phyloP scores from a whole-genome alignment of 176 grass and related monocot genomes.

The Carex littledalei region DNA sequence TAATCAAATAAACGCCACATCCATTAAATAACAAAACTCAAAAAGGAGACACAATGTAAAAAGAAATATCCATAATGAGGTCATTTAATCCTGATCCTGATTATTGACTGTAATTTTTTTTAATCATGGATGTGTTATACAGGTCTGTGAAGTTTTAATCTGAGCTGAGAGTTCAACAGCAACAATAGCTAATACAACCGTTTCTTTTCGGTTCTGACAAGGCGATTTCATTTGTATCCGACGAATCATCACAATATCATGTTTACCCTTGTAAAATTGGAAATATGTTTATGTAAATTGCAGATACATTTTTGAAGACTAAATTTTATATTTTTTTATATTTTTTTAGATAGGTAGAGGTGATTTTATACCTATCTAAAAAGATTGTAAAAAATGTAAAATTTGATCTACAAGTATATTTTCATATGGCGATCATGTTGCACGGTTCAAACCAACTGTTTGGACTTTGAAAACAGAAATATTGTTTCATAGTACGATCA shows the following conservation, averaged over 20 bases:
- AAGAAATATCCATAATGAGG: neutral
- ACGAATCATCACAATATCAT: neutral
- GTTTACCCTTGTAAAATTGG: neutral
- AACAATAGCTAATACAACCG: neutral
- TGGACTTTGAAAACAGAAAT: no score
- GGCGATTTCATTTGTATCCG: neutral
- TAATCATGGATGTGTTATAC: neutral
- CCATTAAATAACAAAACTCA: neutral
- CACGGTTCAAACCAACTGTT: no score
- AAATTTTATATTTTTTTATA: no score
- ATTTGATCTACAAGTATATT: no score
- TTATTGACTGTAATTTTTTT: neutral
- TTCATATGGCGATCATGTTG: no score
- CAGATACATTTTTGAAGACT: no score
- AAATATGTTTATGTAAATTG: neutral
- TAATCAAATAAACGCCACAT: neutral
- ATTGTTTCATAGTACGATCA: no score
- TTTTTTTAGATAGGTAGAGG: no score
- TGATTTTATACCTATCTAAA: no score
- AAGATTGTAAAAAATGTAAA: no score
- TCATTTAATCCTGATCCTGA: neutral
- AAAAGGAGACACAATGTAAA: neutral
- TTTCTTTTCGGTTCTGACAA: neutral
- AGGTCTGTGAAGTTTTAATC: neutral
- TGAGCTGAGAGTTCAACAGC: neutral